A percentile compares a stretch with the other conserved stretches of the same genome.
phyloP scores from a whole-genome alignment of 495 filamentous ascomycete species.

The Evernia prunastri region DNA sequence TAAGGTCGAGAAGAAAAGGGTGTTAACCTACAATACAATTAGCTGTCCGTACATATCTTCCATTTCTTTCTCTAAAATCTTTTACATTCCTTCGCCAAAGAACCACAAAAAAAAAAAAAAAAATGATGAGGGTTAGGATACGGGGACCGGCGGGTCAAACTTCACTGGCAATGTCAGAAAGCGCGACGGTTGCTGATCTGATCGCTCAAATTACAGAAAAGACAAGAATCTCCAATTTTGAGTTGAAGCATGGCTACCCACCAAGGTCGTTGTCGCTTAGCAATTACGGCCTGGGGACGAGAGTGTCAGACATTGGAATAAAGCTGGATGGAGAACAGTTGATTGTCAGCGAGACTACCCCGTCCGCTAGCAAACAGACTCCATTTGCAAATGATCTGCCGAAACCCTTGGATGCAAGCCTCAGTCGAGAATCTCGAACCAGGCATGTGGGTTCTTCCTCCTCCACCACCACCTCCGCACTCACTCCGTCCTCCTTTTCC shows the following conservation, averaged over 20 bases:
- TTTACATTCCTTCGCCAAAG: neutral
- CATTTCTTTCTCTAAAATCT: neutral
- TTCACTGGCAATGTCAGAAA: conserved; percentile 57
- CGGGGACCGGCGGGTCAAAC: conserved; percentile 56
- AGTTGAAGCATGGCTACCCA: conserved; percentile 86
- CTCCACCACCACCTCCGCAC: too few relatives aligned
- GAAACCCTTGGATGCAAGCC: neutral
- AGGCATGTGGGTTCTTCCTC: neutral
- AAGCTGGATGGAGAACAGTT: conserved; percentile 78
- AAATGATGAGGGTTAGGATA: conserved; percentile 58
- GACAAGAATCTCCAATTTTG: conserved; percentile 49
- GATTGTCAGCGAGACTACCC: conserved; percentile 49
- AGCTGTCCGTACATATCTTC: neutral
- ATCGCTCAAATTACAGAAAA: conserved; percentile 47
- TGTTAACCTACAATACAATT: neutral
- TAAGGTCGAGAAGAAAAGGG: too few relatives aligned
- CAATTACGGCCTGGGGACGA: conserved; percentile 38
- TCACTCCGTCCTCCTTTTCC: conserved; percentile 21
- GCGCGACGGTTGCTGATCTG: conserved; percentile 60
- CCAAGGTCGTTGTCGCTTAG: conserved; percentile 61
- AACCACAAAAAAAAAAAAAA: too few relatives aligned
- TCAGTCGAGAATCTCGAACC: neutral
- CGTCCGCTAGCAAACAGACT: conserved; percentile 13
- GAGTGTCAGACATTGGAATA: conserved; percentile 50
- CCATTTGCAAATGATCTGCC: neutral